Evolutionary conservation across 2,329 filamentous ascomycete genomes (phyloP), one percentile per base, ranked within the genome.

Genomic region (Didymella glomerata): DNA sequence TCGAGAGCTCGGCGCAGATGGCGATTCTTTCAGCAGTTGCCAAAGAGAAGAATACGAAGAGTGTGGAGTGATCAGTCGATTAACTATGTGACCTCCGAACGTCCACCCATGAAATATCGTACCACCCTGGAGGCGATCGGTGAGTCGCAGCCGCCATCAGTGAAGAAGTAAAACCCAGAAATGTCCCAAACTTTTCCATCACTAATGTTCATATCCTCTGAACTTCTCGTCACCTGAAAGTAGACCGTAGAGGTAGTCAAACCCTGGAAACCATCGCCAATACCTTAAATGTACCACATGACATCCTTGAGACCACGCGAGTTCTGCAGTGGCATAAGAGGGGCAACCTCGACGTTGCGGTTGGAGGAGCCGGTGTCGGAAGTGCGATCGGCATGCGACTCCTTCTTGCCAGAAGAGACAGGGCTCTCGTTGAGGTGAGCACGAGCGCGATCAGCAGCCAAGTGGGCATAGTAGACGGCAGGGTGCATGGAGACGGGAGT

Each of bases 381-480:
- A 50, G 67, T 60, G 48, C 62, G 59, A 16, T 71, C 68, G 10
- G 63, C 67, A 63, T 72, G 70, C 11, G 70, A 62, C 65, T 76
- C 72, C 62, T 77, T 77, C 73, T 77, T 76, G 53, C 75, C 74
- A 5, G 75, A 76, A 13, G 76, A 77, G 24, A 77, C 71, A 4
- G 71, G 69, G 54, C 63, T 67, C 27, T 75, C 74, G 62, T 84
- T 81, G 69, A 94, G 88, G 65, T 99, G 95, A 3, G 88, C 82
- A 53, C 88, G 88, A 20, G 91, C 92, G 48, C 95, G 91, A 57
- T 88, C 87, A 9, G 92, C 90, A 32, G 93, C 93, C 63, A 99
- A 79, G 77, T 99, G 95, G 0, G 96, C 93, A 68, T 99, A 99
- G 83, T 99, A 99, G 0, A 98, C 90, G 0, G 95, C 93, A 0